Evolutionary conservation across 495 filamentous ascomycete genomes (phyloP).

Genomic region (Thermothielavioides terrestris): DNA sequence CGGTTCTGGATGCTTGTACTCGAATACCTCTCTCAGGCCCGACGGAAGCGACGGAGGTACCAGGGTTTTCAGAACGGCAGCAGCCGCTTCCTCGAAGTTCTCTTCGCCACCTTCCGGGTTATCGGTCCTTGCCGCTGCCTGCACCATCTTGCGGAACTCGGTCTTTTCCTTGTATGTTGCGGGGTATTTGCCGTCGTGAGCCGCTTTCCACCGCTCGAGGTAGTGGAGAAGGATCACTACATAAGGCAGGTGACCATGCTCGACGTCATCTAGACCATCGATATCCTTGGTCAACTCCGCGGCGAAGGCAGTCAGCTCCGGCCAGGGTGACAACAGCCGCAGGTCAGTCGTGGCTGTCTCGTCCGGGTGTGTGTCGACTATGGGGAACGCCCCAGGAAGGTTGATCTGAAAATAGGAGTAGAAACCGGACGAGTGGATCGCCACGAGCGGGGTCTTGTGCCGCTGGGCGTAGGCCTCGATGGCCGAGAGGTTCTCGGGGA

Average conservation of each 20-base stretch:
- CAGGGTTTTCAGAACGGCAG: constrained; percentile 78
- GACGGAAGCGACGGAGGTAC: constrained; percentile 50
- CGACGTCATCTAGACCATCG: constrained; percentile 61
- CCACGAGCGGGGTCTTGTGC: constrained; percentile 65
- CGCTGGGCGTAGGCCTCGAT: constrained; percentile 50
- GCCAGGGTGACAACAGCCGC: constrained; percentile 79
- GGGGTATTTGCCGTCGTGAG: constrained; percentile 62
- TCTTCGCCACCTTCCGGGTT: constrained; percentile 87
- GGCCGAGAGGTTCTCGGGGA: constrained; percentile 45
- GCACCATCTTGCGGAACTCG: constrained; percentile 64
- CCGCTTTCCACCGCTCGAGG: constrained; percentile 71
- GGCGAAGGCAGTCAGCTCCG: constrained; percentile 62
- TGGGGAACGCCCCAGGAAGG: constrained; percentile 72
- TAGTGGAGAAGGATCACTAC: constrained; percentile 77
- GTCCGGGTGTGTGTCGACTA: constrained; percentile 94
- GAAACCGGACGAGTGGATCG: constrained; percentile 81
- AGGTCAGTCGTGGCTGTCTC: constrained; percentile 78
- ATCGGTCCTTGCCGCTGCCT: constrained; percentile 55
- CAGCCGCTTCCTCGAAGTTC: constrained; percentile 90
- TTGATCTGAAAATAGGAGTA: constrained; percentile 73
- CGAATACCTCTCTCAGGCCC: constrained; percentile 68
- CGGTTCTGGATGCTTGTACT: constrained; percentile 43
- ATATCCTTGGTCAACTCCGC: constrained; percentile 54
- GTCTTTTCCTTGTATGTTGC: constrained; percentile 76
- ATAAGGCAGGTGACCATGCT: constrained; percentile 92